Evolutionary conservation across 148 eudicot species (phyloP).

Genomic region (Cornus kousa): DNA sequence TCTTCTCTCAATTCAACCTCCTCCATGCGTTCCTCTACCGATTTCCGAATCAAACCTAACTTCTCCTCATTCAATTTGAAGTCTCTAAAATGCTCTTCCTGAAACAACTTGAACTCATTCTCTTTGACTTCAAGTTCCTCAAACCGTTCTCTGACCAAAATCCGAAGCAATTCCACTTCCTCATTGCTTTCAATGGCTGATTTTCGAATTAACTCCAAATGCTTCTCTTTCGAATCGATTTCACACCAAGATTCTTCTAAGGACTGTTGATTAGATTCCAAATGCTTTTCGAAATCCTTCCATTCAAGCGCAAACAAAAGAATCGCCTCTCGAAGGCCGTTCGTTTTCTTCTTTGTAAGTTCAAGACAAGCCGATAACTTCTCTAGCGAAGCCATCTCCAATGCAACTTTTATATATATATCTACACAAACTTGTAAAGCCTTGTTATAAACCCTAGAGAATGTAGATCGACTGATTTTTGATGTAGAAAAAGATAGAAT

Average conservation of each 20-base stretch:
- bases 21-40: slow-evolving; percentile 10
- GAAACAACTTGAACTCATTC: not conserved
- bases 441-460: no score
- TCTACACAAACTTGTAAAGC: no score
- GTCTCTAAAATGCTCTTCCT: not conserved
- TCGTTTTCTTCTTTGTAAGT: slow-evolving; percentile 2
- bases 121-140: slow-evolving; percentile 9
- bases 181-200: slow-evolving; percentile 15
- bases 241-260: not conserved
- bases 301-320: slow-evolving; percentile 20
- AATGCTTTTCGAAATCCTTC: slow-evolving; percentile 35
- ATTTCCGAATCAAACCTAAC: slow-evolving; percentile 11
- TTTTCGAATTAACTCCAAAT: slow-evolving; percentile 1
- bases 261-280: slow-evolving; percentile 11
- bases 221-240: slow-evolving; percentile 16
- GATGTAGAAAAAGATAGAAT: no score
- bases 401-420: not conserved
- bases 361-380: not conserved
- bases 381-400: not conserved
- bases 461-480: no score
- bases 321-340: slow-evolving; percentile 9
- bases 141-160: not conserved
- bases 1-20: slow-evolving; percentile 33
- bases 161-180: not conserved
- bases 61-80: slow-evolving; percentile 8